Evolutionary conservation across 257 asterid species (phyloP).

Genomic region (Solanum commersonii): DNA sequence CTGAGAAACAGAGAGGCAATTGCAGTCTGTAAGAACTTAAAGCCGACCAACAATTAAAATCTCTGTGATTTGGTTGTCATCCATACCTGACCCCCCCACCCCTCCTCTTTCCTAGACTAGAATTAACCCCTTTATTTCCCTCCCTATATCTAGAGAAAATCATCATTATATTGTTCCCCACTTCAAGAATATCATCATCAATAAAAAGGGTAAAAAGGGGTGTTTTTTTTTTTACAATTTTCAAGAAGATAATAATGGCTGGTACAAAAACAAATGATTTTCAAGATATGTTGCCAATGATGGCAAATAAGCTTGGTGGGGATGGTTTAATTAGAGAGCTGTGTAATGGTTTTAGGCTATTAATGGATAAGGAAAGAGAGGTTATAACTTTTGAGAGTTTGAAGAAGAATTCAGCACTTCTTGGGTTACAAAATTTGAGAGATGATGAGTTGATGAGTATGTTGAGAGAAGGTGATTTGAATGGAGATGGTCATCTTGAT

Average conservation of each 20-base stretch:
- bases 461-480: slow-evolving; percentile 55
- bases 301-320: slow-evolving; percentile 75
- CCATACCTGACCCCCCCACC: not conserved
- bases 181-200: not conserved
- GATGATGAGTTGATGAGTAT: slow-evolving; percentile 64
- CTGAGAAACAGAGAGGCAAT: slow-evolving; percentile 36
- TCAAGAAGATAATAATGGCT: slow-evolving; percentile 10
- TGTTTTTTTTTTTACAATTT: not conserved
- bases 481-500: slow-evolving; percentile 62
- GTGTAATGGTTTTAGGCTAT: slow-evolving; percentile 59
- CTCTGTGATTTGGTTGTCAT: slow-evolving; percentile 42
- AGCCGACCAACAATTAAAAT: slow-evolving; percentile 35
- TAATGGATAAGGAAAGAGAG: slow-evolving; percentile 60
- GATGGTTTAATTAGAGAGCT: slow-evolving; percentile 66
- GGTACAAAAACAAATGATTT: slow-evolving; percentile 22
- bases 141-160: not conserved
- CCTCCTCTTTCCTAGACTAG: not conserved
- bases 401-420: slow-evolving; percentile 53
- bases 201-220: not conserved
- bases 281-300: slow-evolving; percentile 60
- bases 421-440: slow-evolving; percentile 59
- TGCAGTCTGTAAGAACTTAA: slow-evolving; percentile 17
- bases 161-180: not conserved
- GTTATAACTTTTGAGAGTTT: slow-evolving; percentile 59
- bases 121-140: no score